Evolutionary conservation across 345 rosid species (phyloP).

Genomic region (Bruguiera parviflora): DNA sequence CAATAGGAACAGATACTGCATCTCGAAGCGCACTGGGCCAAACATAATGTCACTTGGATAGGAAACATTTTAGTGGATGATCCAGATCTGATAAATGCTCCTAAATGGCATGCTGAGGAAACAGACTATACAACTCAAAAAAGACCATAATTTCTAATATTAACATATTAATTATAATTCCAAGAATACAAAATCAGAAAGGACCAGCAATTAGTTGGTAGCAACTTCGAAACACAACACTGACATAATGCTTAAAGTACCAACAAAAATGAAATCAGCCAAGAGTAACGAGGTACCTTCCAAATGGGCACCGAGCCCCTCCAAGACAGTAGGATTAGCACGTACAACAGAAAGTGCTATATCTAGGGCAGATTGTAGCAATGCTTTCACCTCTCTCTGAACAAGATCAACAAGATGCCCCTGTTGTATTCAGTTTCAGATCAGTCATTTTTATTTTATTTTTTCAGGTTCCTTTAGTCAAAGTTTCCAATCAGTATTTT

Average conservation of each 20-base stretch:
- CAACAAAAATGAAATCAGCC: background rate
- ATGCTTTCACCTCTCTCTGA: constrained; percentile 72
- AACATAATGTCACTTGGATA: too few relatives aligned
- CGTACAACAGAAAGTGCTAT: constrained; percentile 71
- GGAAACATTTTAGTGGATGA: background rate
- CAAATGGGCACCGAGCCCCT: constrained; percentile 88
- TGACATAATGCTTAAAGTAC: background rate
- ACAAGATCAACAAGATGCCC: constrained; percentile 89
- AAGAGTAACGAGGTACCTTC: constrained; percentile 54
- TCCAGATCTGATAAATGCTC: background rate
- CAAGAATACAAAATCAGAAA: background rate
- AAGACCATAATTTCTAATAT: background rate
- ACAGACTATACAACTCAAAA: background rate
- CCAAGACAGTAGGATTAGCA: constrained; percentile 80
- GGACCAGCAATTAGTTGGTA: background rate
- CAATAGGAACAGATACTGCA: too few relatives aligned
- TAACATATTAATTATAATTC: background rate
- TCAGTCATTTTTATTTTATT: constrained; percentile 7
- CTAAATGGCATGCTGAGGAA: background rate
- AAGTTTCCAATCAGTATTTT: constrained; percentile 16
- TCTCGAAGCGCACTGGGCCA: too few relatives aligned
- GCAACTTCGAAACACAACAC: constrained; percentile 3
- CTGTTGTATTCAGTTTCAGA: constrained; percentile 35
- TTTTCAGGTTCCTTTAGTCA: too few relatives aligned
- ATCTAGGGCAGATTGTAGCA: constrained; percentile 73